Evolutionary conservation across 768 basidiomycete species (phyloP), one percentile per base, ranked within the genome.

Genomic region (Mycena amicta): DNA sequence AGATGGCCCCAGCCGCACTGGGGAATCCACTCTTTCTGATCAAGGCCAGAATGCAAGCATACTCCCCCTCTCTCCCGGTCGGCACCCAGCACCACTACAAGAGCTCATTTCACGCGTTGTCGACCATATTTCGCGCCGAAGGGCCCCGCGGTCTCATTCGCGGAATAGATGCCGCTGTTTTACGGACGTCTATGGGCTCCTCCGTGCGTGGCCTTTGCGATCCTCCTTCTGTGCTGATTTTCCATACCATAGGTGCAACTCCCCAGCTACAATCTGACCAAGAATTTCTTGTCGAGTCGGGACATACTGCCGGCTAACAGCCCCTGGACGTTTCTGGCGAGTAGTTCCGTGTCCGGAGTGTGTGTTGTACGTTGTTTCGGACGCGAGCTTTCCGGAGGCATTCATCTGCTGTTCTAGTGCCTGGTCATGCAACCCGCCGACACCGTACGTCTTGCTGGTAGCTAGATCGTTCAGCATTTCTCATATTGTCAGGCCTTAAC

Each of bases 11-110:
- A 90, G 90, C 90, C 0, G 79, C 81, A 51, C 73, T 95, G 41
- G 95, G 94, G 40, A 96, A 93, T 71, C 95, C 95, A 0, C 75
- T 97, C 13, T 99, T 97, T 75, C 78, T 99, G 56, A 86, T 99
- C 70, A 99, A 99, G 76, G 97, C 97, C 4, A 86, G 97, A 45
- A 98, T 99, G 90, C 97, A 99, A 81, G 97, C 97, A 27, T 99
- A 94, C 75, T 98, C 95, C 0, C 95, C 96, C 5, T 85, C 88
- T 39, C 80, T 98, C 12, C 96, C 97, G 6, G 93, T 99, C 53
- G 97, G 97, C 57, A 82, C 94, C 8, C 97, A 99, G 68, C 96
- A 95, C 71, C 70, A 92, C 66, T 99, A 99, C 77, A 92, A 88
- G 65, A 89, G 73, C 64, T 89, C 92, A 1, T 85, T 89, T 54